Evolutionary conservation across 805 yeast species (phyloP).

Genomic region (Saccharomycopsis babjevae): DNA sequence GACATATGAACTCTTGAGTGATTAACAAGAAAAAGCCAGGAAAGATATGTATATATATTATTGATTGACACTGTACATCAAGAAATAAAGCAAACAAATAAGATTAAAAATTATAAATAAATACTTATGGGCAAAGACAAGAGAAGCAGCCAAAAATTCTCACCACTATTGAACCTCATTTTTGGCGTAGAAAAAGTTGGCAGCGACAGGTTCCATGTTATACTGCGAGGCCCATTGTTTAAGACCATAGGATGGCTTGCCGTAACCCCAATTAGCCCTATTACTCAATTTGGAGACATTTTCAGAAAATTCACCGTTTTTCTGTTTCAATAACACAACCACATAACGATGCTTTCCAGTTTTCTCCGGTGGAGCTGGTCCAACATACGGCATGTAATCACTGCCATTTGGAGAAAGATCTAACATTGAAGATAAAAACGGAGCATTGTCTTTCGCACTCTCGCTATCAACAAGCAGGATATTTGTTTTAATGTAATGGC

Average conservation of each 20-base stretch:
- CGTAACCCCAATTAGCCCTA: slow-evolving; percentile 80
- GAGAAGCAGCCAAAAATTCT: no score
- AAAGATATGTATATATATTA: neutral
- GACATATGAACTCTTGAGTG: neutral
- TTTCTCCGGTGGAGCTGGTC: slow-evolving; percentile 85
- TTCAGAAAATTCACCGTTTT: slow-evolving; percentile 17
- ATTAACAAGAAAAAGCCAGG: neutral
- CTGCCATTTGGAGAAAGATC: slow-evolving; percentile 27
- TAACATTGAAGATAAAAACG: slow-evolving; percentile 28
- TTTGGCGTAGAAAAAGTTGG: slow-evolving; percentile 81
- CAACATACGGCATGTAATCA: slow-evolving; percentile 46
- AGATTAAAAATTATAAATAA: no score
- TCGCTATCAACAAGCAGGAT: slow-evolving; percentile 31
- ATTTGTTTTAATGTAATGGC: slow-evolving; percentile 61
- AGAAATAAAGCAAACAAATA: no score
- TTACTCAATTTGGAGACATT: slow-evolving; percentile 21
- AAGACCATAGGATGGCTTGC: slow-evolving; percentile 69
- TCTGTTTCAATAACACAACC: slow-evolving; percentile 62
- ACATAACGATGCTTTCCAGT: slow-evolving; percentile 87
- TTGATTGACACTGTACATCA: neutral
- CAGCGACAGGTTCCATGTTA: slow-evolving; percentile 57
- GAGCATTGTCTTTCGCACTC: slow-evolving; percentile 20
- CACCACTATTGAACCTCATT: slow-evolving; percentile 22
- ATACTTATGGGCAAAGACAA: no score
- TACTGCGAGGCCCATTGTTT: slow-evolving; percentile 60